A percentile compares a stretch with the other conserved stretches of the same genome.
Conservation (phyloP, 2,329 filamentous ascomycete species). For the Fusarium palustre region DNA sequence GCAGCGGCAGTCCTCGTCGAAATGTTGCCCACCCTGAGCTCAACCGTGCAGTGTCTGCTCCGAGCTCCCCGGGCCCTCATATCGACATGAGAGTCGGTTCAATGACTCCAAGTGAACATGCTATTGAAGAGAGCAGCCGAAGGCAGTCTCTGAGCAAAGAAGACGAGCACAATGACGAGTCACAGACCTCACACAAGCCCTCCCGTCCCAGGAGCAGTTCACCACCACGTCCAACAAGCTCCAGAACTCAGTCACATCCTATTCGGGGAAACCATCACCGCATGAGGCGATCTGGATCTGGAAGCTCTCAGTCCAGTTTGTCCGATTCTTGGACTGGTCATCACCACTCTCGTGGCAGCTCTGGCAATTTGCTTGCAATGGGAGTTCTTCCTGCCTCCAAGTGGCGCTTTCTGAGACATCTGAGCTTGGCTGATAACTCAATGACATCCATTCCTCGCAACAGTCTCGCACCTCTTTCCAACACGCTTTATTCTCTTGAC, state of each 20-base stretch:
- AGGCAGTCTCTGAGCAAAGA: slow-evolving; percentile 59
- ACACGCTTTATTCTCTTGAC: slow-evolving; percentile 91
- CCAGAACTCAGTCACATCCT: slow-evolving; percentile 77
- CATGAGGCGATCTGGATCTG: slow-evolving; percentile 87
- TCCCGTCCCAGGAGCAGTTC: slow-evolving; percentile 80
- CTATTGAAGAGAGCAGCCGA: slow-evolving; percentile 56
- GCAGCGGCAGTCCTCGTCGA: slow-evolving; percentile 66
- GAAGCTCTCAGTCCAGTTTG: slow-evolving; percentile 87
- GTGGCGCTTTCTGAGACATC: slow-evolving; percentile 93
- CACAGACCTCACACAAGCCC: slow-evolving; percentile 58
- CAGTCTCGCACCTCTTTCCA: slow-evolving; percentile 84
- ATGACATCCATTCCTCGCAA: slow-evolving; percentile 81
- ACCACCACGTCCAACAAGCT: slow-evolving; percentile 79
- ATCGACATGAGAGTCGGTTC: slow-evolving; percentile 70
- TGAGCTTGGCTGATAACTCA: slow-evolving; percentile 92
- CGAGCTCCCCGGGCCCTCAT: slow-evolving; percentile 69
- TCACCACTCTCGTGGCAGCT: slow-evolving; percentile 72
- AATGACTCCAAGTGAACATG: slow-evolving; percentile 64
- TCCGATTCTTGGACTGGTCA: slow-evolving; percentile 72
- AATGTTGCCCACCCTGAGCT: slow-evolving; percentile 73
- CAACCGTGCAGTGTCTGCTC: slow-evolving; percentile 75
- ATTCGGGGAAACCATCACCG: slow-evolving; percentile 77
- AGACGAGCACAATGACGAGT: slow-evolving; percentile 60
- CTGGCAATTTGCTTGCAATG: slow-evolving; percentile 79
- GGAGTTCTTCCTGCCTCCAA: slow-evolving; percentile 84